Conservation (phyloP, 2,329 filamentous ascomycete species). For the Ceratocystis cubensis region DNA sequence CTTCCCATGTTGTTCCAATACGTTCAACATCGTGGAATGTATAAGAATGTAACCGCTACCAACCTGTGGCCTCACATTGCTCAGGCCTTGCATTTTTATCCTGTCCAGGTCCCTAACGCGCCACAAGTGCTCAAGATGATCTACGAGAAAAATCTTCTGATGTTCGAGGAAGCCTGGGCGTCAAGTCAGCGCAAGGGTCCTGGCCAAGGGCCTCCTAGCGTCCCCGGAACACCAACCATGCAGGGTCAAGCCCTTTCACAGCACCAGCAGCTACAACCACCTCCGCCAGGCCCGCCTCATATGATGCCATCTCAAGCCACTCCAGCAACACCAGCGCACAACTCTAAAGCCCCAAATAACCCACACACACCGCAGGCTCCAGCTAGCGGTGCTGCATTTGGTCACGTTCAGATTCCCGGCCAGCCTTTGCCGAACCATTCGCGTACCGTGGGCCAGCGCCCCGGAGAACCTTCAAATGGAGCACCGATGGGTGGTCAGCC, state of each 20-base stretch:
- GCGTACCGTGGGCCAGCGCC: not conserved
- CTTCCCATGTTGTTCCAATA: constrained; percentile 65
- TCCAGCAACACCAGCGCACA: not conserved
- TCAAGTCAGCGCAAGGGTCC: constrained; percentile 37
- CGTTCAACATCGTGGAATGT: constrained; percentile 64
- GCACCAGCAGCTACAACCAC: constrained; percentile 30
- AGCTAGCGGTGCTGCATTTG: constrained; percentile 23
- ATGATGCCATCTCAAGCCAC: constrained; percentile 29
- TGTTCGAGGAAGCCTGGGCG: constrained; percentile 61
- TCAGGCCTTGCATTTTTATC: constrained; percentile 48
- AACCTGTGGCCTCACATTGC: constrained; percentile 67
- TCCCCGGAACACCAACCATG: constrained; percentile 26
- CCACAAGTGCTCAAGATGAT: constrained; percentile 56
- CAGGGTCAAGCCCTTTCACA: constrained; percentile 19
- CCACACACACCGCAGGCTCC: constrained; percentile 25
- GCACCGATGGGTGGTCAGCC: not conserved
- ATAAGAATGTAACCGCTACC: constrained; percentile 54
- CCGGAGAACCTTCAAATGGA: not conserved
- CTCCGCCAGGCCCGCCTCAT: constrained; percentile 29
- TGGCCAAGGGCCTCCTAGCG: constrained; percentile 5
- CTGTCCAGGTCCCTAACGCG: constrained; percentile 52
- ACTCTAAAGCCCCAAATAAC: not conserved
- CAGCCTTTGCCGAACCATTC: constrained; percentile 32
- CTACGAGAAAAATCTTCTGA: constrained; percentile 62
- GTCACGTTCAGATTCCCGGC: constrained; percentile 19